phyloP scores from a whole-genome alignment of 495 filamentous ascomycete genomes.

The Lepidopterella palustris region DNA sequence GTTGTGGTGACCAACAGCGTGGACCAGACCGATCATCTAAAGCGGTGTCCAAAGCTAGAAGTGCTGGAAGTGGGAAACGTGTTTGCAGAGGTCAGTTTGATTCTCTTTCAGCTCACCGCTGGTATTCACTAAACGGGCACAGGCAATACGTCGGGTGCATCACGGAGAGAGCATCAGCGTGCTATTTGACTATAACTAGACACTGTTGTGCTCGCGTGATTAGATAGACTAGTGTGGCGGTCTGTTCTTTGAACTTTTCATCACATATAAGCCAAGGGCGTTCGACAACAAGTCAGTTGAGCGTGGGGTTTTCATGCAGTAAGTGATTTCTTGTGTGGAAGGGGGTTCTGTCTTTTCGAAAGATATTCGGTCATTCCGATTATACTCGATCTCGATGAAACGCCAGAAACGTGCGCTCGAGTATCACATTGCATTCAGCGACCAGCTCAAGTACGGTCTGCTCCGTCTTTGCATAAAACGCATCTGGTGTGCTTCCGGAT shows the following conservation, averaged over 20 bases:
- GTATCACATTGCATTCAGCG: background rate
- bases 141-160: constrained; percentile 92
- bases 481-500: background rate
- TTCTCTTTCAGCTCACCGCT: background rate
- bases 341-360: background rate
- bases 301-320: background rate
- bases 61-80: constrained; percentile 86
- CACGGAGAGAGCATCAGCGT: constrained; percentile 98
- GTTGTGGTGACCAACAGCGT: constrained; percentile 93
- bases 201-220: background rate
- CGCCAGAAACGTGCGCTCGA: background rate
- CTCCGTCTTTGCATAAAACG: background rate
- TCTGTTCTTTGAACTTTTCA: constrained; percentile 1
- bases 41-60: constrained; percentile 74
- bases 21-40: constrained; percentile 74
- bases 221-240: background rate
- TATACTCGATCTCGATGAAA: background rate
- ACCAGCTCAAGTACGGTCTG: background rate
- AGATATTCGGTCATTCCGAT: background rate
- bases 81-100: constrained; percentile 71
- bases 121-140: constrained; percentile 5
- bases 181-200: constrained; percentile 83
- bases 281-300: background rate
- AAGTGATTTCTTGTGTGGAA: background rate
- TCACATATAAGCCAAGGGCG: background rate